Evolutionary conservation across 1,284 basidiomycete genomes (phyloP), one percentile per base, ranked within the genome.

Genomic region (Xerocomus nothofagi): DNA sequence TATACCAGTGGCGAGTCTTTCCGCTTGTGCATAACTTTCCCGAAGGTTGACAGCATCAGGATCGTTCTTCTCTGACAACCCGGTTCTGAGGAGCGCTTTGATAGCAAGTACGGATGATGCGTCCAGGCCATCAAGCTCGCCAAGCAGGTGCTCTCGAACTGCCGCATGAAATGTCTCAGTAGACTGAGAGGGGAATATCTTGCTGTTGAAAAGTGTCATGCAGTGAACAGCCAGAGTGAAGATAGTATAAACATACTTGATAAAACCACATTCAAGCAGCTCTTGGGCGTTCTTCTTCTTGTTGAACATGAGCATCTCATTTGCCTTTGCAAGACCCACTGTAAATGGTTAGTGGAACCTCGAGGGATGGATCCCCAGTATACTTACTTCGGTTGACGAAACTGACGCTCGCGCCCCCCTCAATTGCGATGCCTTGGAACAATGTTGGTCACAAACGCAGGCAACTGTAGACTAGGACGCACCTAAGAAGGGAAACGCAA

Each of bases 401-500:
- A 53, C 70, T 81, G 29, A 82, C 83, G 52, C 85, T 87, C 7
- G 84, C 76, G 8, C 85, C 84, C 6, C 78, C 84, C 56, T 87
- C 84, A 0, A 80, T 70, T 36, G 80, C 72, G 43, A 87, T 77
- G 10, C 83, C 84, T 86, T 46, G 20, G 3, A 23, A 24, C 32
- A 41, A 39, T 27, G 31, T 54, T 33, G 46, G 42, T 38, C 36
- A 18, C 49, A 31, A 36, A 18, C 32, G 0, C 29, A 51, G 34
- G 20, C 39, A n/a, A 29, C 12, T 20, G 3, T 27, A 48, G 37
- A 49, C 36, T 32, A 23, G 38, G n/a, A 63, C 73, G 43, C 44
- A 82, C 84, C 85, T n/a, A 88, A 59, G 57, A 85, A 86, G 0
- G 84, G 75, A 58, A 88, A 88, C 1, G 84, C 85, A 1, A 80